Percentiles rank a stretch among this genome's conserved stretches.
These are phyloP conservation scores for Populus deltoides DNA, from an alignment of 345 rosid species.

Conservation along the genomic window DNA sequence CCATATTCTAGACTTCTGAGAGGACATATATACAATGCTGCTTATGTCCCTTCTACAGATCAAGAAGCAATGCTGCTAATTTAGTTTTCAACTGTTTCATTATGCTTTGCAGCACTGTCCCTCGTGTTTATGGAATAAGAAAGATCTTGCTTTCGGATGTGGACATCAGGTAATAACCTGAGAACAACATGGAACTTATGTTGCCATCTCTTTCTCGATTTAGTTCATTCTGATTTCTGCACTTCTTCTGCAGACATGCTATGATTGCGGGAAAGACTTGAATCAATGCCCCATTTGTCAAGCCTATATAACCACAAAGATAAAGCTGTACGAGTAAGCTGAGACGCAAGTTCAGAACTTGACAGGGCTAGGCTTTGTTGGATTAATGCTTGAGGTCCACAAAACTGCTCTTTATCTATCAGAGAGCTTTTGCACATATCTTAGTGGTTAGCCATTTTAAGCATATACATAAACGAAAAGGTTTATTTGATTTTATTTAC, in stretches of 20 bases:
- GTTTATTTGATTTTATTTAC: background rate
- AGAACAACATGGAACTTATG: background rate
- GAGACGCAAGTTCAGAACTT: background rate
- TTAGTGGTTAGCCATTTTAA: background rate
- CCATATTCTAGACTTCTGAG: background rate
- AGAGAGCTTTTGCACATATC: background rate
- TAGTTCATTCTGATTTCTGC: background rate
- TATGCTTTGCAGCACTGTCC: slow-evolving; percentile 27
- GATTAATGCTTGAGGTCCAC: background rate
- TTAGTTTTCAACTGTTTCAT: background rate
- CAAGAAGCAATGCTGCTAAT: too few relatives aligned
- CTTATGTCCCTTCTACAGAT: too few relatives aligned
- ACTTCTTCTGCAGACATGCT: slow-evolving; percentile 36
- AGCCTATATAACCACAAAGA: slow-evolving; percentile 24
- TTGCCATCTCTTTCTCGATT: background rate
- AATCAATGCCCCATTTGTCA: slow-evolving; percentile 34
- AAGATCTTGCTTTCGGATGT: slow-evolving; percentile 44
- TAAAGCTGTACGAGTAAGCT: slow-evolving; percentile 27
- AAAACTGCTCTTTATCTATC: background rate
- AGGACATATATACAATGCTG: background rate
- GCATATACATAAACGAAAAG: background rate
- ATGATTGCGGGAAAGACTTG: slow-evolving; percentile 35
- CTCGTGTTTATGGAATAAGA: slow-evolving; percentile 26
- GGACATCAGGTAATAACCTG: slow-evolving; percentile 36
- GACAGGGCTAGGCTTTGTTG: background rate